Percentiles rank a stretch among this genome's conserved stretches.
Evolutionary conservation across 208 protist genomes (phyloP).

Genomic region (Trichomonas vaginalis): DNA sequence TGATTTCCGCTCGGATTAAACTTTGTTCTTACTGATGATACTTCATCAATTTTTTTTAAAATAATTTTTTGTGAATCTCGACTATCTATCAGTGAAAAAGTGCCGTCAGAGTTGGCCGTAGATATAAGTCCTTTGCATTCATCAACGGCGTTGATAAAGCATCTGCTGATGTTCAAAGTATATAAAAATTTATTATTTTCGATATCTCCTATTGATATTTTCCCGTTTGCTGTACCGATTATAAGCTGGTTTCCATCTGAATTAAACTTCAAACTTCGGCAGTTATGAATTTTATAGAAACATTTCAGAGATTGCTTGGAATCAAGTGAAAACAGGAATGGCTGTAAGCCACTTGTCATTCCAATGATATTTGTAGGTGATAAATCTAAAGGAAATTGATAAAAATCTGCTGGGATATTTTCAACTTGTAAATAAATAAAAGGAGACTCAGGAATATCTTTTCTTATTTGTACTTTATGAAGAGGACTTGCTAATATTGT

Average conservation of each 20-base stretch:
- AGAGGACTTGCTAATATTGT: background rate
- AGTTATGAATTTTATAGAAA: background rate
- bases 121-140: background rate
- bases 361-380: background rate
- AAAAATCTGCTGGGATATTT: background rate
- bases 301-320: background rate
- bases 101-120: background rate
- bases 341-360: background rate
- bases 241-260: background rate
- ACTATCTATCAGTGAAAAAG: background rate
- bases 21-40: background rate
- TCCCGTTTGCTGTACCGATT: background rate
- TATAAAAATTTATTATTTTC: background rate
- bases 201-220: background rate
- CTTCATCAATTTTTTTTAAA: background rate
- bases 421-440: background rate
- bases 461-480: background rate
- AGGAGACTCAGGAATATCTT: background rate
- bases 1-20: background rate
- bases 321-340: background rate
- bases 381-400: background rate
- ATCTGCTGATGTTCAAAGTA: background rate
- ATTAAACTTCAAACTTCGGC: background rate
- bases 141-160: background rate
- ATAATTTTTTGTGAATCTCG: background rate